Base-by-base conservation (phyloP, 1,139 yeast species). In the Taphrina populina region DNA sequence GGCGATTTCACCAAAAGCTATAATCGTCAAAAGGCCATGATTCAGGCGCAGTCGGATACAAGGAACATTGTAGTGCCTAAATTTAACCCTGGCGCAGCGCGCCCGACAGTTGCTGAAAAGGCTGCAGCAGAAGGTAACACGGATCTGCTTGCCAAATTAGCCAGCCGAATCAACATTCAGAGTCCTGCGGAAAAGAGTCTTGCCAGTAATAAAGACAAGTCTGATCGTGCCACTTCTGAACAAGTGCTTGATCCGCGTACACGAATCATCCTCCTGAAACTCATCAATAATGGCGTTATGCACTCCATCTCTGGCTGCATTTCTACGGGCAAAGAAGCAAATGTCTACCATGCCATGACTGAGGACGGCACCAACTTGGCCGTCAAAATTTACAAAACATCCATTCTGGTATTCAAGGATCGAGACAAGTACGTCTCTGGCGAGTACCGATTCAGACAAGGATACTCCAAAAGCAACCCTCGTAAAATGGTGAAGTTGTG, bases 281-380 rank as follows among this genome's bases (percentile, higher is more conserved):
- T 94, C 69, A 82, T 88, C 68, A 85, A 82, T 66, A 82, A 84
- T 64, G 95, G 96, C 2, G 77, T 85, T 11, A 80, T 94, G 29
- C 80, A 92, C 6, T 81, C 87, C 63, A 83, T 94, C 65, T 88
- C 90, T 65, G 98, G 98, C 5, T 92, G 98, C 68, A 78, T 94
- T 51, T 83, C 95, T 65, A 94, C 98, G 0, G 99, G 99, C 39
- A 94, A 94, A 69, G 99, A 94, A 69, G 98, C 98, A 23, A 94
- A 94, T 67, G 97, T 94, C 2, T 94, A 94, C 67, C 96, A 90
- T 68, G 97, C 95, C 0, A 81, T 81, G 63, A 83, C 87, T 58
- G 94, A 84, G 59, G 78, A 75, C 32, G 78, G 69, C 11, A 66
- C 65, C 61, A 72, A 65, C 56, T 65, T 79, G 70, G 98, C 98